Evolutionary conservation across 768 basidiomycete genomes (phyloP).

Genomic region (Omphalotus guepiniiformis): DNA sequence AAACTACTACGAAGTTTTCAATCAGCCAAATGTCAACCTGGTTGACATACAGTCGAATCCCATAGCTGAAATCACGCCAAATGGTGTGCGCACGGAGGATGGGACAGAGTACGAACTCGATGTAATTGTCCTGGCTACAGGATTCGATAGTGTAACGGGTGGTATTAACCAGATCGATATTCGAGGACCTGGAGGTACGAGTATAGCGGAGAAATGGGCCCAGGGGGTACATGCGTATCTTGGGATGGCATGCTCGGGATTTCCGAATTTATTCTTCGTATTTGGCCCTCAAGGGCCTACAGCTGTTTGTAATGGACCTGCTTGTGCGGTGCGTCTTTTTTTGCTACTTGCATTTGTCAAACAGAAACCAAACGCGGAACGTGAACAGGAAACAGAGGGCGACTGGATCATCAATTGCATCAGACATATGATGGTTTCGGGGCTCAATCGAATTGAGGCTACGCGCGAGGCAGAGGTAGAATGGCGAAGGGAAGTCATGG

Average conservation of each 20-base stretch:
- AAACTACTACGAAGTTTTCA: conserved; percentile 20
- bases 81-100: conserved; percentile 19
- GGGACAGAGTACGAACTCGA: conserved; percentile 19
- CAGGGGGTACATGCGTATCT: conserved; percentile 20
- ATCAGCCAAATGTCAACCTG: conserved; percentile 21
- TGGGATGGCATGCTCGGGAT: conserved; percentile 17
- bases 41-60: conserved; percentile 18
- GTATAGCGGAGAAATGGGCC: conserved; percentile 22
- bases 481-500: conserved; percentile 8
- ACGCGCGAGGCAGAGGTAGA: conserved; percentile 6
- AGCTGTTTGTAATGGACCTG: conserved; percentile 12
- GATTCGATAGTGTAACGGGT: conserved; percentile 23
- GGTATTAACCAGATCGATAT: conserved; percentile 22
- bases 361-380: neutral
- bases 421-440: conserved; percentile 5
- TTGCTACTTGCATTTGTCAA: neutral
- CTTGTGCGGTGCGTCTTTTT: neutral
- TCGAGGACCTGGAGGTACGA: conserved; percentile 13
- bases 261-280: conserved; percentile 22
- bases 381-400: conserved; percentile 14
- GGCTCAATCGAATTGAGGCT: conserved; percentile 6
- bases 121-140: conserved; percentile 19
- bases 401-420: conserved; percentile 16
- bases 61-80: conserved; percentile 17
- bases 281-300: conserved; percentile 21